Conservation (phyloP, 1,284 basidiomycete genomes). For the Entoloma clypeatum region DNA sequence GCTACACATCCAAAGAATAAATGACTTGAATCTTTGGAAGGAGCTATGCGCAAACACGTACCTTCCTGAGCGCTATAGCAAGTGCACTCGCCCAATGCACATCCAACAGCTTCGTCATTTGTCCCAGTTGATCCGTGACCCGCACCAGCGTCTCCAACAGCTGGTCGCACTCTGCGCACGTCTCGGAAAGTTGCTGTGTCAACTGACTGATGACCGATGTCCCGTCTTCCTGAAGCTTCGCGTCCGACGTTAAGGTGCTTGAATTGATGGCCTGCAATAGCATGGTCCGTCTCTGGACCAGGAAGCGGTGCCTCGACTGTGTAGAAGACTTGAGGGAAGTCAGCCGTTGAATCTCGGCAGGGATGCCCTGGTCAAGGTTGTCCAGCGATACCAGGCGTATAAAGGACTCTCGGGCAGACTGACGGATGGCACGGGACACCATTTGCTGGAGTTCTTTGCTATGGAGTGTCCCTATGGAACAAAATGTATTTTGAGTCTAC, state of each 20-base stretch:
- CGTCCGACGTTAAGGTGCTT: conserved; percentile 26
- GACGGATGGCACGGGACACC: conserved; percentile 69
- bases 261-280: conserved; percentile 62
- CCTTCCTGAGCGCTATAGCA: conserved; percentile 70
- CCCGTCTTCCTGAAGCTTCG: conserved; percentile 28
- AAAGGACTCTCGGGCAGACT: conserved; percentile 66
- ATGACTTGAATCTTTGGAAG: conserved; percentile 9
- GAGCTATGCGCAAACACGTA: conserved; percentile 19
- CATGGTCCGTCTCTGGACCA: conserved; percentile 66
- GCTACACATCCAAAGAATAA: conserved; percentile 26
- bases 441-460: conserved; percentile 67
- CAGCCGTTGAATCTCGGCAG: conserved; percentile 56
- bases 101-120: conserved; percentile 57
- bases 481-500: neutral
- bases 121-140: conserved; percentile 57
- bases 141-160: conserved; percentile 53
- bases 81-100: conserved; percentile 69
- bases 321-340: conserved; percentile 44
- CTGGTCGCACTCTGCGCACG: conserved; percentile 55
- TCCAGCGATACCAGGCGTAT: conserved; percentile 64
- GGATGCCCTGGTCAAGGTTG: conserved; percentile 54
- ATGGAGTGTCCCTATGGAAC: conserved; percentile 56
- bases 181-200: conserved; percentile 55
- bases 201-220: conserved; percentile 36
- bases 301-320: conserved; percentile 65